Percentiles rank a stretch among this genome's conserved stretches.
Conservation (phyloP, 2,329 filamentous ascomycete genomes). For the Alternaria tenuissima region DNA sequence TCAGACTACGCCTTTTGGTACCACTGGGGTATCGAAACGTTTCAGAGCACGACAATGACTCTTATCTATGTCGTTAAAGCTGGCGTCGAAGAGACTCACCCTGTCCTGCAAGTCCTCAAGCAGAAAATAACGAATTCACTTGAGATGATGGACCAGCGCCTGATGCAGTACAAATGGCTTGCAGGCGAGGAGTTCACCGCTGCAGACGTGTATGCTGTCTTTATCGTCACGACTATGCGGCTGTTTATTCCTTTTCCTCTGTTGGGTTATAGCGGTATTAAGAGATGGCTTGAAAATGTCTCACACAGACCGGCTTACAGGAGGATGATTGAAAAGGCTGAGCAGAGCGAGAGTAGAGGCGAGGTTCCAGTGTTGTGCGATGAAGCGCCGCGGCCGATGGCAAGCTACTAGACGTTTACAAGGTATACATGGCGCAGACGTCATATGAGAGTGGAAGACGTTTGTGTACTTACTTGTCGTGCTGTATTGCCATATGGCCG, state of each 20-base stretch:
- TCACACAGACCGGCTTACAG: neutral
- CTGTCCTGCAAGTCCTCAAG: neutral
- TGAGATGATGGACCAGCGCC: constrained; percentile 35
- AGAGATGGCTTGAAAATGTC: neutral
- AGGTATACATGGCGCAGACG: no score
- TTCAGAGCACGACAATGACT: constrained; percentile 47
- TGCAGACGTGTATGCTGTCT: constrained; percentile 70
- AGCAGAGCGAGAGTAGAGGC: neutral
- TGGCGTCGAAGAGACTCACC: neutral
- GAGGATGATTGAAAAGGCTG: neutral
- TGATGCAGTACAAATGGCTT: constrained; percentile 61
- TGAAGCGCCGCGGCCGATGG: neutral
- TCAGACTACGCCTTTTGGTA: constrained; percentile 69
- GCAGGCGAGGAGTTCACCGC: constrained; percentile 67
- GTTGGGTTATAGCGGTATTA: neutral
- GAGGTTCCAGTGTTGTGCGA: neutral
- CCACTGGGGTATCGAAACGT: constrained; percentile 59
- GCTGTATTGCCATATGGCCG: neutral
- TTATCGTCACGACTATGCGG: constrained; percentile 67
- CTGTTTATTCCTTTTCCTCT: constrained; percentile 29
- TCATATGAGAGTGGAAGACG: no score
- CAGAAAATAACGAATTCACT: neutral
- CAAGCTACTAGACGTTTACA: neutral
- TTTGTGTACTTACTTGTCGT: neutral
- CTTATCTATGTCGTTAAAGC: constrained; percentile 34